Evolutionary conservation across 306 rosid species (phyloP).

Genomic region (Prunus kanzakura): DNA sequence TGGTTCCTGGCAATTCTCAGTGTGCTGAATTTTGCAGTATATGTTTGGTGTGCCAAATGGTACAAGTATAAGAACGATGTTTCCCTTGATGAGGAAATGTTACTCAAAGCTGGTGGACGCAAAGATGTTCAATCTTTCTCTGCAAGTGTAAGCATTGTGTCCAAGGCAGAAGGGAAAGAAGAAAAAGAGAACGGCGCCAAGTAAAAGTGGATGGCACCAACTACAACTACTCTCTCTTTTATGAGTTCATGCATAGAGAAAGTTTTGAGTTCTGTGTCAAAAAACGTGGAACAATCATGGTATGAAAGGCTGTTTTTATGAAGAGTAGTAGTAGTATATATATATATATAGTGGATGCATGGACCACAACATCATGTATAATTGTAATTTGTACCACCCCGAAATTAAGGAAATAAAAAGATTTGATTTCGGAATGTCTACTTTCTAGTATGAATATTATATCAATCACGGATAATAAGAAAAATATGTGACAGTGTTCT

Average conservation of each 20-base stretch:
- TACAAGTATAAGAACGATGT: slow-evolving; percentile 43
- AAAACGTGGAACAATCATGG: not conserved
- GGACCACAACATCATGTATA: not conserved
- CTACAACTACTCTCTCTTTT: not conserved
- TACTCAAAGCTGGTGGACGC: not conserved
- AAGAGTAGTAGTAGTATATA: not conserved
- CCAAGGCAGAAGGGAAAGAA: not conserved
- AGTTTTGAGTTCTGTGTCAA: not conserved
- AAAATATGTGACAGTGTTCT: too few species aligned
- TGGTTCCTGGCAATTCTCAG: slow-evolving; percentile 55
- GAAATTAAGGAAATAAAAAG: not conserved
- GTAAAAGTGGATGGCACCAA: not conserved
- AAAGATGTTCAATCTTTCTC: not conserved
- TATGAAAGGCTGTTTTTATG: not conserved
- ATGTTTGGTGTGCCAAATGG: slow-evolving; percentile 51
- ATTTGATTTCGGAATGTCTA: not conserved
- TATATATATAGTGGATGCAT: not conserved
- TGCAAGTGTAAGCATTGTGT: slow-evolving; percentile 5
- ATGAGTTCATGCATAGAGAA: not conserved
- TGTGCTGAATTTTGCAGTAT: slow-evolving; percentile 34
- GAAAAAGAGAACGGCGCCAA: not conserved
- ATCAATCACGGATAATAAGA: not conserved
- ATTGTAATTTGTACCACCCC: not conserved
- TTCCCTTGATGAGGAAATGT: not conserved
- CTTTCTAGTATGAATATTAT: not conserved